Base-by-base conservation (phyloP, 169 alveolate species). In the Plasmodium falciparum region DNA sequence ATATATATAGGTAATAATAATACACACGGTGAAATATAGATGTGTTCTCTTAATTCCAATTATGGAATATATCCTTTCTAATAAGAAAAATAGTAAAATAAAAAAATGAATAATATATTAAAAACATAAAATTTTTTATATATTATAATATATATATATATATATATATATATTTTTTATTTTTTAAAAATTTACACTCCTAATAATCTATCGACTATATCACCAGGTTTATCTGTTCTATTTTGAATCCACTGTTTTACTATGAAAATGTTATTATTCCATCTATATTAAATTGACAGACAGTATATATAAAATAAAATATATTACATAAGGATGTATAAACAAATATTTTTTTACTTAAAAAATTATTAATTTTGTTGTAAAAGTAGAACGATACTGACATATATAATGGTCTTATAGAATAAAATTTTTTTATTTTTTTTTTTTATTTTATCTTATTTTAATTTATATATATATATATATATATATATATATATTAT, bases 211-310 rank as follows among this genome's bases (percentile, higher is more conserved):
- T 83, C 91, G 20, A 83, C 91, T 11, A 62, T 69, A 26, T 83
- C 91, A 39, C 73, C 52, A 24, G 91, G 73, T 43, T 69, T 67
- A 4, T 67, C 62, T 13, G 91, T 83, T 69, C 85, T 59, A 59
- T 83, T 50, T 72, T 83, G 91, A 17, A 83, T 70, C 91, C 91
- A 83, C 63, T 83, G 91, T 29, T 47, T 83, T 20, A 83, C 73
- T 47, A 83, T 39, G 43, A 24, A 83, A 58, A 83, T 83, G 49
- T 83, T 83, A 54, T 83, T 83, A 56, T 83, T 83, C 91, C 91
- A 83, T 29, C 91, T 83, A 33, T 33, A 33, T 33, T 33, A 33
- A 33, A 33, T 33, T 33, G 43, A 33, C 43, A 33, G 6, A 33
- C 43, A 1, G 5, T 33, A 33, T 33, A 33, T 33, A 3, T 33